Evolutionary conservation across 306 rosid genomes (phyloP).

Genomic region (Crataegus laevigata): DNA sequence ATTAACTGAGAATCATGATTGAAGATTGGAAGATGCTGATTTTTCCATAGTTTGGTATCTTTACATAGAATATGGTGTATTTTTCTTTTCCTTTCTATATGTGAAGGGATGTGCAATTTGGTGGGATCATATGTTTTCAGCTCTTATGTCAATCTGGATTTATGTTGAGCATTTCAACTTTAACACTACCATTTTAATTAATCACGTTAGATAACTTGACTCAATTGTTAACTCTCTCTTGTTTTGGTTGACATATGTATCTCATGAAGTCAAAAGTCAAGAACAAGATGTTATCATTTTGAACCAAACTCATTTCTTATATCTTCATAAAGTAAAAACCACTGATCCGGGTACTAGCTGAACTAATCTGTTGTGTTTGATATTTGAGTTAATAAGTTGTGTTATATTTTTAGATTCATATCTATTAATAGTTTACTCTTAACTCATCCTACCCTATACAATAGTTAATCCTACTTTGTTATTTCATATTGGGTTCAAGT

Average conservation of each 20-base stretch:
- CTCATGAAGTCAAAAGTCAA: not conserved
- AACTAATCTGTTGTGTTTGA: not conserved
- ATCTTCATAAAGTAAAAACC: not conserved
- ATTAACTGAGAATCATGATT: not conserved
- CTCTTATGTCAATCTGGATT: not conserved
- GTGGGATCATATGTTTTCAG: not conserved
- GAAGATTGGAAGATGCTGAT: not conserved
- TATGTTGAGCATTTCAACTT: too few relatives aligned
- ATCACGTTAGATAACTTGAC: not conserved
- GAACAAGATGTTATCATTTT: not conserved
- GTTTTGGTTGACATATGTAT: not conserved
- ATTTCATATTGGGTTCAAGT: not conserved
- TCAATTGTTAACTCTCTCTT: not conserved
- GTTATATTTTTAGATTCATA: not conserved
- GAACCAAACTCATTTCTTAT: not conserved
- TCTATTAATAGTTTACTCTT: not conserved
- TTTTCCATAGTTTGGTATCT: not conserved
- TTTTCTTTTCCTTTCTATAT: not conserved
- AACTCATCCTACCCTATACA: not conserved
- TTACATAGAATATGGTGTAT: not conserved
- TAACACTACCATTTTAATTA: not conserved
- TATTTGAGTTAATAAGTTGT: not conserved
- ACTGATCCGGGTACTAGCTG: not conserved
- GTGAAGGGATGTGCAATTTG: not conserved
- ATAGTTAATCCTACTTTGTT: not conserved